Percentiles rank a stretch among this genome's conserved stretches.
Evolutionary conservation across 495 filamentous ascomycete species (phyloP).

Genomic region (Echria macrotheca): DNA sequence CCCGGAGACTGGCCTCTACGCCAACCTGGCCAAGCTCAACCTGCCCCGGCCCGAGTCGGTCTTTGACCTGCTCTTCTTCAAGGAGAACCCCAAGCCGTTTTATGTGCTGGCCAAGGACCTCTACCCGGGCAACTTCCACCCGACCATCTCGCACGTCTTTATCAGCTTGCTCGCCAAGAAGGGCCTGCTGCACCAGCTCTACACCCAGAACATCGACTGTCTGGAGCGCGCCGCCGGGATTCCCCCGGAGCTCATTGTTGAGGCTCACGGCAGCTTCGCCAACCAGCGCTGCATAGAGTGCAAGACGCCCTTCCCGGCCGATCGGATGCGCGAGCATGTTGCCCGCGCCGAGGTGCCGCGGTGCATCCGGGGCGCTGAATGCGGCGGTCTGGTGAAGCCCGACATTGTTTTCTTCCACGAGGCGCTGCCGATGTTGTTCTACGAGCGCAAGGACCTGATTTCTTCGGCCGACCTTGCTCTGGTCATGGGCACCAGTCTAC

Average conservation of each 20-base stretch:
- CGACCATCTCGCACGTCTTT: constrained; percentile 84
- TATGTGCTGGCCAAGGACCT: constrained; percentile 87
- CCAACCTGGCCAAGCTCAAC: constrained; percentile 77
- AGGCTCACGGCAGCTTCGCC: constrained; percentile 95
- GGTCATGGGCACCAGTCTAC: constrained; percentile 86
- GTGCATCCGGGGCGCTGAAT: constrained; percentile 48
- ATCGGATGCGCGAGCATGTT: constrained; percentile 66
- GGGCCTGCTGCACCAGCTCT: constrained; percentile 72
- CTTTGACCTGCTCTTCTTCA: constrained; percentile 87
- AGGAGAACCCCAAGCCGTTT: constrained; percentile 78
- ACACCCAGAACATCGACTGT: constrained; percentile 97
- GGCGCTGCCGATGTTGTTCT: constrained; percentile 64
- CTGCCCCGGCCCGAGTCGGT: constrained; percentile 73
- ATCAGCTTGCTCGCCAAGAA: constrained; percentile 67
- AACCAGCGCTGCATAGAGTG: constrained; percentile 87
- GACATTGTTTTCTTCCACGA: constrained; percentile 96
- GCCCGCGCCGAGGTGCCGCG: constrained; percentile 57
- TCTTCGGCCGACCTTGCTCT: constrained; percentile 71
- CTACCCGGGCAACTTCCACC: constrained; percentile 84
- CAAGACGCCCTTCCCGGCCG: constrained; percentile 60
- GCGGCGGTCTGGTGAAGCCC: constrained; percentile 84
- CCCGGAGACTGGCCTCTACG: constrained; percentile 69
- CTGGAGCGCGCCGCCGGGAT: constrained; percentile 86
- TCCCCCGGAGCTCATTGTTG: constrained; percentile 72
- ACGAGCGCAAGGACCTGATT: constrained; percentile 49